These are phyloP conservation scores for Salmacisia buchloeana DNA, from an alignment of 1,284 basidiomycete species.

Conservation along the genomic window DNA sequence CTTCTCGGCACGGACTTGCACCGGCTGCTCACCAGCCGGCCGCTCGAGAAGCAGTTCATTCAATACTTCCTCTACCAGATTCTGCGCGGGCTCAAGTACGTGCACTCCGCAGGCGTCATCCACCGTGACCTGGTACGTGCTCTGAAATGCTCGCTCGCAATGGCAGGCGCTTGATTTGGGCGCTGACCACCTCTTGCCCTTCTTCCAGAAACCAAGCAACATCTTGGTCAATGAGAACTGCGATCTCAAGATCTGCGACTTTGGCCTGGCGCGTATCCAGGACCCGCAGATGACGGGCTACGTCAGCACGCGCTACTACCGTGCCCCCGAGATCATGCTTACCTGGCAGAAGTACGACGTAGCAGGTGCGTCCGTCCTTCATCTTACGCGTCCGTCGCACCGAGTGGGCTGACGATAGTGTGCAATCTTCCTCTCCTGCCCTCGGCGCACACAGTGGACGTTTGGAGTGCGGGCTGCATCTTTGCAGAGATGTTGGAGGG, in stretches of 20 bases:
- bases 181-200: background rate
- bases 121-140: conserved; percentile 67
- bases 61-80: conserved; percentile 99
- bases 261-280: conserved; percentile 84
- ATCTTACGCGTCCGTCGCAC: conserved; percentile 14
- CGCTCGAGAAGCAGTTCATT: conserved; percentile 98
- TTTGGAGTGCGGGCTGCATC: conserved; percentile 99
- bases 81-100: conserved; percentile 95
- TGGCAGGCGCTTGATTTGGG: background rate
- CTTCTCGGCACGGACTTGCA: conserved; percentile 96
- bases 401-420: background rate
- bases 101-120: conserved; percentile 97
- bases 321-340: conserved; percentile 99
- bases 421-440: background rate
- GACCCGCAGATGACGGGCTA: conserved; percentile 99
- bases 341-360: conserved; percentile 99
- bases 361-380: conserved; percentile 49
- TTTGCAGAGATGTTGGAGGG: conserved; percentile 99
- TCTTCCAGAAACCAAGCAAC: conserved; percentile 87
- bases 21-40: conserved; percentile 87
- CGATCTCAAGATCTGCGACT: conserved; percentile 98
- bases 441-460: conserved; percentile 63
- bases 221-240: conserved; percentile 99
- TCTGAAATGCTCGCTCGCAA: background rate
- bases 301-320: conserved; percentile 96